Conservation (phyloP, 2,329 filamentous ascomycete species). For the Fusarium sp. region DNA sequence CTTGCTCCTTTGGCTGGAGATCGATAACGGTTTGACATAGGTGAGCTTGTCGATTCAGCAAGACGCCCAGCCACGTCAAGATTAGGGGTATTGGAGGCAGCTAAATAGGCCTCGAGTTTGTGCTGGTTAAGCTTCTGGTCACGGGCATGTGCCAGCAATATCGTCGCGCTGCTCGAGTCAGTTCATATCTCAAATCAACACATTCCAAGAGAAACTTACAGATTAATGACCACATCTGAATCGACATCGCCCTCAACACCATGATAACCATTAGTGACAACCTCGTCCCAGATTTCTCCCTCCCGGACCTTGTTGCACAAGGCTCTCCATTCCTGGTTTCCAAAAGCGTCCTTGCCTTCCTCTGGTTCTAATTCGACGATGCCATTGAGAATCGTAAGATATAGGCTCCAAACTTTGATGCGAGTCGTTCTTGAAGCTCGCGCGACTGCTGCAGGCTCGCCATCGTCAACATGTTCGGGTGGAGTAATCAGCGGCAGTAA, state of each 20-base stretch:
- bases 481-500: constrained; percentile 84
- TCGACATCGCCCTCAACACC: constrained; percentile 92
- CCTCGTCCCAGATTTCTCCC: constrained; percentile 93
- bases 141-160: constrained; percentile 89
- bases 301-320: constrained; percentile 87
- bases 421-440: constrained; percentile 83
- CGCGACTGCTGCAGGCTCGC: constrained; percentile 77
- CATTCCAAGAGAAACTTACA: constrained; percentile 64
- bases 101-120: constrained; percentile 88
- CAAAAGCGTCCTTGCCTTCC: constrained; percentile 90
- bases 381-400: constrained; percentile 91
- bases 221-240: constrained; percentile 90
- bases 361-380: constrained; percentile 89
- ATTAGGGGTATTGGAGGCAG: constrained; percentile 77
- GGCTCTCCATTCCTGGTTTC: constrained; percentile 83
- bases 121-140: constrained; percentile 87
- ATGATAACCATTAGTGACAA: constrained; percentile 87
- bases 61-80: constrained; percentile 77
- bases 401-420: constrained; percentile 97
- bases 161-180: constrained; percentile 74
- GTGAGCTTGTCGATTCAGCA: constrained; percentile 54
- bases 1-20: constrained; percentile 62
- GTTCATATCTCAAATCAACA: constrained; percentile 6
- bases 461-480: constrained; percentile 59
- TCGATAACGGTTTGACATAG: constrained; percentile 50